Base-by-base conservation (phyloP, 768 basidiomycete species). In the Cystobasidium tubakii region DNA sequence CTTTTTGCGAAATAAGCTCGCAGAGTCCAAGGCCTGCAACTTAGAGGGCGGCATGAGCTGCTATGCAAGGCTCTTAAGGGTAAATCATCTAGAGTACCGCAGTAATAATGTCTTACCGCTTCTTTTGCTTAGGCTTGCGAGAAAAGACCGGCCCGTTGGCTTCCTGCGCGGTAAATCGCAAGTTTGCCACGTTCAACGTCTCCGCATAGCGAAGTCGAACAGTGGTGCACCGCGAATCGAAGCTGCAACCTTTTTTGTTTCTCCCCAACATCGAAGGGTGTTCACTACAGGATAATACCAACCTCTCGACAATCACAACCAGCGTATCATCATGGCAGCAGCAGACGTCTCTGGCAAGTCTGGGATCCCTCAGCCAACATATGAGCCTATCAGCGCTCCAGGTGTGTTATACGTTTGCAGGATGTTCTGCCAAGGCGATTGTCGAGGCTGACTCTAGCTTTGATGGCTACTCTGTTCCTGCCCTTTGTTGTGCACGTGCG, bases 361-460 rank as follows among this genome's bases (percentile, higher is more conserved):
- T 21, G 69, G 54, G n/a, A 71, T 71, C 31, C 69, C 69, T 13
- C 23, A 71, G 53, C 53, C 44, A 6, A 71, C 69, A 25, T 71
- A 71, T 31, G 69, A 71, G 69, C 69, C 69, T 31, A 71, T 71
- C 55, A 42, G 36, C 34, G 69, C 69, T 60, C 69, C 69, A 55
- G 69, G 69, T 71, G 17, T 4, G 44, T 43, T 17, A 44, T 71
- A n/a, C 15, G 44, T 12, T 17, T n/a, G 4, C 46, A 50, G 42
- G 42, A 7, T 42, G 9, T 55, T 29, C n/a, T 29, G n/a, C 7
- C 53, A 55, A 55, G 27, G n/a, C n/a, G n/a, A n/a, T n/a, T n/a
- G n/a, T n/a, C 53, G 7, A 54, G 27, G 21, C 46, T 50, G 46
- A 50, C 46, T 3, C 46, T 19, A n/a, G 15, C 25, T 33, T 23